Percentiles rank a stretch among this genome's conserved stretches.
phyloP scores from a whole-genome alignment of 441 rosid genomes.

The Gossypium schwendimanii region DNA sequence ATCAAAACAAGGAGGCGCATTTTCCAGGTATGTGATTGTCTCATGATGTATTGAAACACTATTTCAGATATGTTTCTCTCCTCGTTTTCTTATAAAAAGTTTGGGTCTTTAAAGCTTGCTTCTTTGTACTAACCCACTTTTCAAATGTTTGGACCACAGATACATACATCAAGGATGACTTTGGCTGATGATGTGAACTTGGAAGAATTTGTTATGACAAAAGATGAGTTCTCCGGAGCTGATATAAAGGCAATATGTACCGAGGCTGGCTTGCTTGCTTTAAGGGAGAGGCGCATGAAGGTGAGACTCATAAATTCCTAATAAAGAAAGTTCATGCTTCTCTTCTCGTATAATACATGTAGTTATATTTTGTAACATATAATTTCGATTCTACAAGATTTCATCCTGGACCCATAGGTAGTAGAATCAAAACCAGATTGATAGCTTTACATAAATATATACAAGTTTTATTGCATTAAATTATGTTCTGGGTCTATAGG shows the following conservation, averaged over 20 bases:
- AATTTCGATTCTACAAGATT: background rate
- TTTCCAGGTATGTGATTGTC: constrained; percentile 56
- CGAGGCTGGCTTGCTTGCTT: constrained; percentile 12
- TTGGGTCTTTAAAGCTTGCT: constrained; percentile 22
- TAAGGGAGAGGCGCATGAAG: constrained; percentile 13
- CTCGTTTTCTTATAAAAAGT: background rate
- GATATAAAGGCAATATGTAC: constrained; percentile 71
- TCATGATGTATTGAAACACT: background rate
- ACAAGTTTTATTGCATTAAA: background rate
- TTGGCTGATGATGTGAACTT: constrained; percentile 89
- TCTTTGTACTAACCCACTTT: background rate
- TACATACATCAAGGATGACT: constrained; percentile 95
- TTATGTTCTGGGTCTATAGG: background rate
- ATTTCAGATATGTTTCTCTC: background rate
- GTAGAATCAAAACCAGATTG: background rate
- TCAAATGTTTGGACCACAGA: constrained; percentile 33
- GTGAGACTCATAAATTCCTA: constrained; percentile 2
- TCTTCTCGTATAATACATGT: background rate
- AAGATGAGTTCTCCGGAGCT: constrained; percentile 96
- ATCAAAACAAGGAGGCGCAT: constrained; percentile 91
- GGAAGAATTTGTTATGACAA: constrained; percentile 98
- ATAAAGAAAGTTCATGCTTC: background rate
- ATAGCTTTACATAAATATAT: background rate
- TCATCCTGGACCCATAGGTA: background rate
- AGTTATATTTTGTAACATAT: background rate